phyloP scores from a whole-genome alignment of 257 asterid species.

The Rhazya stricta region DNA sequence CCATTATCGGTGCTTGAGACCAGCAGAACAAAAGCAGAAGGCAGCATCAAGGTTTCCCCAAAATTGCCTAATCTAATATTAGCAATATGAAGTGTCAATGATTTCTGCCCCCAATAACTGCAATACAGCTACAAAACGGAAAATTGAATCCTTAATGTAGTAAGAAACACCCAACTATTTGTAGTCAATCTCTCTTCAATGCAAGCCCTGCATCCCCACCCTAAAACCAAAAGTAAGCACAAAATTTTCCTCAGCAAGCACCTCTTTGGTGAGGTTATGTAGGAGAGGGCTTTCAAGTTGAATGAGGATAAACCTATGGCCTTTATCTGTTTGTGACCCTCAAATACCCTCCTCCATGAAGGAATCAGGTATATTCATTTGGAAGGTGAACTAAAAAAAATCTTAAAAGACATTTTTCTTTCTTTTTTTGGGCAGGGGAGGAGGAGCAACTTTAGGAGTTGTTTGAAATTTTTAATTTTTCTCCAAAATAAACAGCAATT shows the following conservation, averaged over 20 bases:
- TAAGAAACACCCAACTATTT: background rate
- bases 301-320: background rate
- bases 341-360: background rate
- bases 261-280: background rate
- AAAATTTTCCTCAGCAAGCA: background rate
- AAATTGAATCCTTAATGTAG: background rate
- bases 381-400: too few species aligned
- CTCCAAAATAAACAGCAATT: too few species aligned
- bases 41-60: background rate
- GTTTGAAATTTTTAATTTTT: too few species aligned
- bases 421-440: too few species aligned
- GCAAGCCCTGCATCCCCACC: background rate
- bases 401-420: too few species aligned
- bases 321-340: background rate
- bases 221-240: background rate
- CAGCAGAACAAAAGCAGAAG: background rate
- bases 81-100: background rate
- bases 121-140: background rate
- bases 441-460: too few species aligned
- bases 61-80: background rate
- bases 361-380: too few species aligned
- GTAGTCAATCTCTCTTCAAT: background rate
- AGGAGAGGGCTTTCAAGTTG: background rate
- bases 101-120: too few species aligned
- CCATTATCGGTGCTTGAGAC: background rate